Percentiles rank a stretch among this genome's conserved stretches.
Conservation (phyloP, 805 yeast genomes). For the Myxozyma lipomycoides region DNA sequence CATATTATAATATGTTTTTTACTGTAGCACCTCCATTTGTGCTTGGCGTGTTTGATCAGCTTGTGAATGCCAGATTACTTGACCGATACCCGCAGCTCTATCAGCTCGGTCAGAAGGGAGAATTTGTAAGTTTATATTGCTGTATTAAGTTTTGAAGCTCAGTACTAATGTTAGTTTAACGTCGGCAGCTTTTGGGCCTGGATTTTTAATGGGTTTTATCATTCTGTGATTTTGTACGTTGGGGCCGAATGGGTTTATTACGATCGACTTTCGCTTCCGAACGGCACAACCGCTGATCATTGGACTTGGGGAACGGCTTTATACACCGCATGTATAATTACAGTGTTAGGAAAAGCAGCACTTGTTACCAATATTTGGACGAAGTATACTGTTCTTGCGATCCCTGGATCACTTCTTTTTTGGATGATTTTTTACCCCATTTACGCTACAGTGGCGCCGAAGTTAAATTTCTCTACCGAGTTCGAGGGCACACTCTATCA, state of each 20-base stretch:
- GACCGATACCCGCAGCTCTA: constrained; percentile 92
- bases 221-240: constrained; percentile 77
- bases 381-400: constrained; percentile 82
- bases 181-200: constrained; percentile 95
- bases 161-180: constrained; percentile 49
- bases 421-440: constrained; percentile 88
- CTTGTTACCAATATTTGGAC: constrained; percentile 92
- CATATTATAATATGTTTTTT: constrained; percentile 90
- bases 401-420: constrained; percentile 84
- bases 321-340: constrained; percentile 79
- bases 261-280: constrained; percentile 56
- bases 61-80: constrained; percentile 81
- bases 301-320: constrained; percentile 95
- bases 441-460: constrained; percentile 81
- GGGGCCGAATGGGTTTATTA: constrained; percentile 65
- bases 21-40: constrained; percentile 95
- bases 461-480: constrained; percentile 74
- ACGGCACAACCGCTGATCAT: constrained; percentile 74
- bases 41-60: constrained; percentile 94
- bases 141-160: background rate
- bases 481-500: constrained; percentile 74
- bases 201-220: constrained; percentile 93
- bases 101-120: constrained; percentile 82
- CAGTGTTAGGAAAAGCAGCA: constrained; percentile 94
- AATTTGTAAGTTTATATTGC: constrained; percentile 43